Base-by-base conservation (phyloP, 2,329 filamentous ascomycete species). In the Penicillium oxalicum region DNA sequence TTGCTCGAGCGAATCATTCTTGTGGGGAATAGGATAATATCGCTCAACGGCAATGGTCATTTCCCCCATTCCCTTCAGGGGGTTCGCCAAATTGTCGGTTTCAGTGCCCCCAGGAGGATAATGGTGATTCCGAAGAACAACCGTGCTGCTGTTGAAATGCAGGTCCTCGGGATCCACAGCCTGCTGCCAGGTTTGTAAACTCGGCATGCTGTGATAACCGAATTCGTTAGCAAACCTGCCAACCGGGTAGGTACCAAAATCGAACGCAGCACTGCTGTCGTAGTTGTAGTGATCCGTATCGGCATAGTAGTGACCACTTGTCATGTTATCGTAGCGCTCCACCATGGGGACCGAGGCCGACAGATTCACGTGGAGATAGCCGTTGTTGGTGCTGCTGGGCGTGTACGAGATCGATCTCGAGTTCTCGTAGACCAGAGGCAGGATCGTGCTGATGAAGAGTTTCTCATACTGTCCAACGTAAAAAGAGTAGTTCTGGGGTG, bases 211-310 rank as follows among this genome's bases (percentile, higher is more conserved):
- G 57, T 82, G 79, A 59, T 76, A 83, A 25, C 81, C 81, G 51
- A 84, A 84, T 61, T 84, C 81, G 53, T 82, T 81, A 2, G 78
- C 76, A 56, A 84, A 84, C 7, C 81, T 72, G 2, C 79, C 80
- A 0, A 82, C 67, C 0, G 80, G 80, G 52, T 82, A 83, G 0
- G 65, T 69, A 1, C 69, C 71, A n/a, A 71, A 67, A 59, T 83
- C 73, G 62, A 82, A 83, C 0, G 80, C 74, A 12, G 73, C 63
- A 0, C 57, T 60, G 9, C 74, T 72, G 50, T 79, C 63, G 58
- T 84, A 84, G 54, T 82, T 77, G 64, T 84, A 84, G 59, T 77
- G 73, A 53, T 82, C 78, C 4, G 79, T 83, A 49, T 83, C 77
- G 4, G 79, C 79, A 56, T 83, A 83, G 28, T 82, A 75, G 4